Base-by-base conservation (phyloP, 2,329 filamentous ascomycete species). In the Epichloe sp. region DNA sequence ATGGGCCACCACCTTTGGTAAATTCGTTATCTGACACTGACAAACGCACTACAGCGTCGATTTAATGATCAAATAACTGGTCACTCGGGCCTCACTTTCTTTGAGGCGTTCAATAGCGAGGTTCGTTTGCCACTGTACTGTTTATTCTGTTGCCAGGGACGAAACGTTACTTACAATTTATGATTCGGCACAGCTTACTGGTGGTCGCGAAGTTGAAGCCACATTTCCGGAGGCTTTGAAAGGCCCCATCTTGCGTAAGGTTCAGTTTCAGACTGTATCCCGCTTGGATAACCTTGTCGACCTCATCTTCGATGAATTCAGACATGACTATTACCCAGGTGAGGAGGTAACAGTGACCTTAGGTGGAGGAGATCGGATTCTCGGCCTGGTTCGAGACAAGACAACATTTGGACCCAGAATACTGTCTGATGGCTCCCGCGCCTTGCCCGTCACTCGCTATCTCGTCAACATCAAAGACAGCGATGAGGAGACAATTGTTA, bases 41-140 rank as follows among this genome's bases (percentile, higher is more conserved):
- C 31, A 49, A 23, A 49, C 53, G 59, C 14, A 47, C 34, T 47
- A 43, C 59, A 91, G 83, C 87, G 83, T 63, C 82, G 85, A 51
- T 98, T 97, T 67, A 95, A 94, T 54, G 95, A 94, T 68, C 87
- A 95, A 65, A 94, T 97, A 57, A 95, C 89, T 12, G 93, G 93
- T 50, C 91, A 95, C 66, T 94, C 89, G 34, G 85, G 85, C 49
- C 74, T 96, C 57, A 91, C 82, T 3, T 98, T 94, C 68, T 96
- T 96, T 62, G 88, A 95, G 58, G 93, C 93, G 26, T 78, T 91
- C 34, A 82, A 87, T 67, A 95, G 88, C 70, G 89, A 96, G 80
- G 88, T 94, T 77, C 72, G 48, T 31, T 47, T 42, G 40, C 41
- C 41, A 35, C 15, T 19, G 11, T 31, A 7, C 7, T 3, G 14